Conservation (phyloP, 495 filamentous ascomycete species). For the Neurospora sp. region DNA sequence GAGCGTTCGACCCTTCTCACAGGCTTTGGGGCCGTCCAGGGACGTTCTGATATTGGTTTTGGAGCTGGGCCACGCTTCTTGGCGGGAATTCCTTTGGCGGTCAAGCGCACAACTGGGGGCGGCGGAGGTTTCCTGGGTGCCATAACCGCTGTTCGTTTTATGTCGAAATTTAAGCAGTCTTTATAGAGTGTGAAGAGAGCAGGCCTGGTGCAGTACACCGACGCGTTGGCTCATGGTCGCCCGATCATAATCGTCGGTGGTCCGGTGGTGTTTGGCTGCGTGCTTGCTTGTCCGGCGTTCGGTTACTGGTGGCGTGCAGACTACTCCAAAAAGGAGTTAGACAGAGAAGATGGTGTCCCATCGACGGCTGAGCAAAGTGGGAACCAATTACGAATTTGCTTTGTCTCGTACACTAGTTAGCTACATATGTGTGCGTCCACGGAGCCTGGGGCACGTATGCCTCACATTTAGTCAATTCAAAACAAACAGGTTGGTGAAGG, state of each 20-base stretch:
- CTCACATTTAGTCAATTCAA: background rate
- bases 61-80: slow-evolving; percentile 12
- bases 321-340: background rate
- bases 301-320: background rate
- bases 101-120: slow-evolving; percentile 2
- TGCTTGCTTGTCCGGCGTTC: background rate
- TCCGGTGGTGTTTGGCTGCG: background rate
- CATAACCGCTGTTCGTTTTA: background rate
- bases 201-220: background rate
- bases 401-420: background rate
- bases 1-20: slow-evolving; percentile 12
- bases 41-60: slow-evolving; percentile 12
- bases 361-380: background rate
- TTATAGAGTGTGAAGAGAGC: background rate
- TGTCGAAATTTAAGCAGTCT: background rate
- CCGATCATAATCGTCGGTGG: background rate
- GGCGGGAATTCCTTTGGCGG: slow-evolving; percentile 4
- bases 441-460: background rate
- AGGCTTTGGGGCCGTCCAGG: slow-evolving; percentile 10
- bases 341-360: background rate
- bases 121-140: background rate
- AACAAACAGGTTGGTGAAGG: background rate
- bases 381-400: background rate
- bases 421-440: background rate
- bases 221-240: background rate